A percentile compares a stretch with the other conserved stretches of the same genome.
phyloP scores from a whole-genome alignment of 2,329 filamentous ascomycete species.

The Ceratocystiopsis sp. region DNA sequence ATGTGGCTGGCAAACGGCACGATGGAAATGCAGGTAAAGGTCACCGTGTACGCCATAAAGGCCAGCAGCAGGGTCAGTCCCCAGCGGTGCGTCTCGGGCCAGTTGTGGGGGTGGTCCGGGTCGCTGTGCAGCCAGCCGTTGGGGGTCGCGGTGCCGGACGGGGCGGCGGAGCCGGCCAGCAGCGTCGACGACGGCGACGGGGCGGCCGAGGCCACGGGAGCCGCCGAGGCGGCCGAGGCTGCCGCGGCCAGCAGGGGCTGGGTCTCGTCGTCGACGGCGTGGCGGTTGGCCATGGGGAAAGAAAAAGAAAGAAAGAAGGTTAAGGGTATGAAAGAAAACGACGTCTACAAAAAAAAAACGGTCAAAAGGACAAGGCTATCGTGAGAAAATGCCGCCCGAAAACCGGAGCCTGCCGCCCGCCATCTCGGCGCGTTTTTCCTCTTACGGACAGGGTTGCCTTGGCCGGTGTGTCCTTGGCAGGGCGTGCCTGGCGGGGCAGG shows the following conservation, averaged over 20 bases:
- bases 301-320: too few relatives aligned
- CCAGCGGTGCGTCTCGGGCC: constrained; percentile 35
- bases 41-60: constrained; percentile 40
- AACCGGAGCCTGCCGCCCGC: too few relatives aligned
- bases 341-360: too few relatives aligned
- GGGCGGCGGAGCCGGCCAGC: not conserved
- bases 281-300: not conserved
- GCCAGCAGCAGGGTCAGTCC: constrained; percentile 33
- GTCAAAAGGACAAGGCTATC: too few relatives aligned
- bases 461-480: too few relatives aligned
- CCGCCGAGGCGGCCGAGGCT: not conserved
- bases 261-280: constrained; percentile 3
- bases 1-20: constrained; percentile 36
- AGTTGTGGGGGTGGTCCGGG: constrained; percentile 34
- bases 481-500: too few relatives aligned
- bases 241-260: constrained; percentile 4
- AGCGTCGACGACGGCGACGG: not conserved
- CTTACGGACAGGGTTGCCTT: too few relatives aligned
- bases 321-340: too few relatives aligned
- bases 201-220: not conserved
- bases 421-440: too few relatives aligned
- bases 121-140: constrained; percentile 19
- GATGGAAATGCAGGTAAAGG: constrained; percentile 39
- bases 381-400: too few relatives aligned
- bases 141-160: constrained; percentile 18